Evolutionary conservation across 2,329 filamentous ascomycete genomes (phyloP), one percentile per base, ranked within the genome.

Genomic region (Penicillium brevicompactum): DNA sequence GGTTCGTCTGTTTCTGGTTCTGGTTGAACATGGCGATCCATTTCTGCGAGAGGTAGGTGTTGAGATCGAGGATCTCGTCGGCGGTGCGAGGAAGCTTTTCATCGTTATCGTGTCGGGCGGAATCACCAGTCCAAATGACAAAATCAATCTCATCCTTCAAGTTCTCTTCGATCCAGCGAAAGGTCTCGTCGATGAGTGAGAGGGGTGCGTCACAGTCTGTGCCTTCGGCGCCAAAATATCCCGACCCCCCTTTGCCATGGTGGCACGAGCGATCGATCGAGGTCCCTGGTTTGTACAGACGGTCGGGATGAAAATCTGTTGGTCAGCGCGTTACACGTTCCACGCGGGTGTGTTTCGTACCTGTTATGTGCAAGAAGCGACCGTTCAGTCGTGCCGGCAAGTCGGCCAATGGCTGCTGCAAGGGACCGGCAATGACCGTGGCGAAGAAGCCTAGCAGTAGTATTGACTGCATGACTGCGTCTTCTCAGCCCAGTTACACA

Each of bases 51-150:
- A 97, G 80, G 61, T 86, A 80, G 60, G 84, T 79, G 72, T 99
- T 99, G 65, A 90, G 84, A 49, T 84, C 78, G 14, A 93, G 77
- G n/a, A 99, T 87, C 70, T 96, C 87, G 41, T 83, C 79, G 40
- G 86, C 81, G 37, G 82, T 90, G 62, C 94, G 88, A 11, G 93
- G 93, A 32, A 90, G 80, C 46, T 83, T 75, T 71, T 93, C 89
- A 70, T 96, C 92, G 72, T 88, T 93, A 74, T 96, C 92, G 74
- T 97, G 92, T 61, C 92, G 85, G 18, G 90, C 91, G 31, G 89
- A 93, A 73, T 97, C 92, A 61, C 92, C 92, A 1, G 92, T 96
- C 92, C 92, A 96, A 46, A 96, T 79, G 47, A 96, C 87, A 70
- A 97, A 97, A 72, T 97, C 92, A 60, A 97, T 83, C 3, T 87